These are phyloP conservation scores for Aspergillus ochraceoroseus DNA, from an alignment of 2,329 filamentous ascomycete species.

Conservation along the genomic window DNA sequence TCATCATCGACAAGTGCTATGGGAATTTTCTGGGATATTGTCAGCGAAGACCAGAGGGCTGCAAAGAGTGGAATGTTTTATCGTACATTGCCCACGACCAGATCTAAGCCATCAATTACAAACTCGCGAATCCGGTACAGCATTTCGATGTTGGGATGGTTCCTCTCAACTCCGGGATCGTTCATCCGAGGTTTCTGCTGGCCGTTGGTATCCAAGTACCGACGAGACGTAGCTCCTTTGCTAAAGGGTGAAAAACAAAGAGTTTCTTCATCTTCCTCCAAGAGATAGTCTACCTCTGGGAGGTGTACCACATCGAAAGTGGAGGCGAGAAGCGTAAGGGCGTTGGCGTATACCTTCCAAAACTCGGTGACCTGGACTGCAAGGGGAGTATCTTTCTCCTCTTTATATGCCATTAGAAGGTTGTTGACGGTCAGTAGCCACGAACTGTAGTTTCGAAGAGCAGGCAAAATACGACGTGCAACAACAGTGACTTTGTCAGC, in stretches of 20 bases:
- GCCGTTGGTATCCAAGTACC: conserved; percentile 48
- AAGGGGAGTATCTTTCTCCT: conserved; percentile 50
- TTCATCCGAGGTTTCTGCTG: conserved; percentile 51
- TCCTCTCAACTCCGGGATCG: conserved; percentile 49
- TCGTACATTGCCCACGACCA: conserved; percentile 49
- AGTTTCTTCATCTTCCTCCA: conserved; percentile 64
- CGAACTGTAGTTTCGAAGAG: conserved; percentile 62
- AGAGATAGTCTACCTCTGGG: conserved; percentile 55
- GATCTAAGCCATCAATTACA: conserved; percentile 55
- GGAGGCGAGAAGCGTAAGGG: conserved; percentile 55
- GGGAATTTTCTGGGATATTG: conserved; percentile 42
- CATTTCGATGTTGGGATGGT: conserved; percentile 60
- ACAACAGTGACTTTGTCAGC: conserved; percentile 54
- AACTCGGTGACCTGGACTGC: conserved; percentile 56
- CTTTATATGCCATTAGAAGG: conserved; percentile 50
- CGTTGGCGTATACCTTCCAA: conserved; percentile 62
- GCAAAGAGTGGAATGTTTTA: conserved; percentile 5
- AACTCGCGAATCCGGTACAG: conserved; percentile 61
- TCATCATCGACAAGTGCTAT: conserved; percentile 46
- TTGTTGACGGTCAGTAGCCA: conserved; percentile 59
- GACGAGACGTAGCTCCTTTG: conserved; percentile 46
- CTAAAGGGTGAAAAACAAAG: conserved; percentile 61
- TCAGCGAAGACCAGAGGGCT: conserved; percentile 14
- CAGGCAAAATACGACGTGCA: conserved; percentile 58
- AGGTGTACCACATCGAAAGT: conserved; percentile 57